Evolutionary conservation across 192 early-diverging fungal genomes (phyloP).

Genomic region (Coemansia umbellata): DNA sequence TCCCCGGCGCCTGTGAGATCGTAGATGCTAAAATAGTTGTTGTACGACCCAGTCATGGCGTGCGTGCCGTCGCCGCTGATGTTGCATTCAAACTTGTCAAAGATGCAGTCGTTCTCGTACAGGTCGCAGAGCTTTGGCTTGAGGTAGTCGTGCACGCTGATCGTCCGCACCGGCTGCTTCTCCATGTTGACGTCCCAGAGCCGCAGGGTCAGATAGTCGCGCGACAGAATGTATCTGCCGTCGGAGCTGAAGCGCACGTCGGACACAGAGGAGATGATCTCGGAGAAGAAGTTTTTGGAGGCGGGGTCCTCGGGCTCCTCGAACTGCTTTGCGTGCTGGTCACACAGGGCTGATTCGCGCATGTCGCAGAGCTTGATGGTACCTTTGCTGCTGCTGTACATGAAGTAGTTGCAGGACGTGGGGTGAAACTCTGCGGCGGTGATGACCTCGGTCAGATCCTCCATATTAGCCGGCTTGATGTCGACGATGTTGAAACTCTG

Average conservation of each 20-base stretch:
- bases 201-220: slow-evolving; percentile 96
- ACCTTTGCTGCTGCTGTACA: slow-evolving; percentile 98
- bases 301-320: slow-evolving; percentile 92
- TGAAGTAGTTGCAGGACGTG: slow-evolving; percentile 90
- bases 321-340: slow-evolving; percentile 90
- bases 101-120: slow-evolving; percentile 99
- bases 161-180: slow-evolving; percentile 85
- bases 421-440: slow-evolving; percentile 99
- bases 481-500: slow-evolving; percentile 99
- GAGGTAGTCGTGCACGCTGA: slow-evolving; percentile 95
- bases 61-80: slow-evolving; percentile 94
- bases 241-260: slow-evolving; percentile 96
- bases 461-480: slow-evolving; percentile 99
- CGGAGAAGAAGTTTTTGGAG: slow-evolving; percentile 98
- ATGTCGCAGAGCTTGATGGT: slow-evolving; percentile 97
- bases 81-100: slow-evolving; percentile 99
- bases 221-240: slow-evolving; percentile 94
- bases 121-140: slow-evolving; percentile 95
- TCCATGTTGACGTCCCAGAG: slow-evolving; percentile 99
- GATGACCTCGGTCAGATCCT: slow-evolving; percentile 98
- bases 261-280: slow-evolving; percentile 98
- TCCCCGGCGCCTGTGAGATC: slow-evolving; percentile 75
- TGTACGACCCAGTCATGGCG: slow-evolving; percentile 95
- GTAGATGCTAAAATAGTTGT: slow-evolving; percentile 98
- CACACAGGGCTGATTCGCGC: slow-evolving; percentile 92